Conservation (phyloP, 805 yeast genomes). For the Pichia phayaonensis region DNA sequence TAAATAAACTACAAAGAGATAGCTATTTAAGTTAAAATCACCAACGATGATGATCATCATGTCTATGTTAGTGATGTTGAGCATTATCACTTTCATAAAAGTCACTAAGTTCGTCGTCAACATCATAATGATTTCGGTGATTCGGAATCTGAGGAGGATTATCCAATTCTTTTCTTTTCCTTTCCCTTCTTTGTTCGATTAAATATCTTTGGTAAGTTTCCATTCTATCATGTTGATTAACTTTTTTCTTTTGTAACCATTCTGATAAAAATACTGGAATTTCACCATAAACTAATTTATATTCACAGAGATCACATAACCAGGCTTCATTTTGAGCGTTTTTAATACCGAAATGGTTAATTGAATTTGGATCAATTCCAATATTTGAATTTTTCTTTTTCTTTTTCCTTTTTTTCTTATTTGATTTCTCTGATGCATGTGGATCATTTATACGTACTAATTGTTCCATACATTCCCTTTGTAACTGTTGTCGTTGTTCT, state of each 20-base stretch:
- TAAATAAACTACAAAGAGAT: too few relatives aligned
- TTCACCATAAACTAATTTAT: slow-evolving; percentile 39
- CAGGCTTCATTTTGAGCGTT: slow-evolving; percentile 10
- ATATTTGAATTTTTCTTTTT: neutral
- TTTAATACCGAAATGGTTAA: slow-evolving; percentile 1
- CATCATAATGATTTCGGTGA: neutral
- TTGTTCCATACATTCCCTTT: slow-evolving; percentile 1
- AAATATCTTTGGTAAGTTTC: slow-evolving; percentile 13
- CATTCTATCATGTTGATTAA: slow-evolving; percentile 27
- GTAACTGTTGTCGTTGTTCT: slow-evolving; percentile 5
- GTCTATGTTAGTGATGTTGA: too few relatives aligned
- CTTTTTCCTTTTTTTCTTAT: slow-evolving; percentile 14
- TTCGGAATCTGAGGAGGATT: neutral
- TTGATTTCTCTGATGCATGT: slow-evolving; percentile 4
- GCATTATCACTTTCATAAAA: too few relatives aligned
- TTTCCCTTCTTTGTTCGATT: slow-evolving; percentile 11
- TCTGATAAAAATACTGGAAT: slow-evolving; percentile 38
- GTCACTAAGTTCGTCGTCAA: neutral
- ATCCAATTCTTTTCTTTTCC: slow-evolving; percentile 7
- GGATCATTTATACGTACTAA: neutral
- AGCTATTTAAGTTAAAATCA: too few relatives aligned
- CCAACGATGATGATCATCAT: neutral
- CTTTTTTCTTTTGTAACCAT: slow-evolving; percentile 34
- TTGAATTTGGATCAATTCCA: neutral
- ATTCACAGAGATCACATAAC: slow-evolving; percentile 42